Evolutionary conservation across 2,329 filamentous ascomycete species (phyloP).

Genomic region (Pezicula carpinea): DNA sequence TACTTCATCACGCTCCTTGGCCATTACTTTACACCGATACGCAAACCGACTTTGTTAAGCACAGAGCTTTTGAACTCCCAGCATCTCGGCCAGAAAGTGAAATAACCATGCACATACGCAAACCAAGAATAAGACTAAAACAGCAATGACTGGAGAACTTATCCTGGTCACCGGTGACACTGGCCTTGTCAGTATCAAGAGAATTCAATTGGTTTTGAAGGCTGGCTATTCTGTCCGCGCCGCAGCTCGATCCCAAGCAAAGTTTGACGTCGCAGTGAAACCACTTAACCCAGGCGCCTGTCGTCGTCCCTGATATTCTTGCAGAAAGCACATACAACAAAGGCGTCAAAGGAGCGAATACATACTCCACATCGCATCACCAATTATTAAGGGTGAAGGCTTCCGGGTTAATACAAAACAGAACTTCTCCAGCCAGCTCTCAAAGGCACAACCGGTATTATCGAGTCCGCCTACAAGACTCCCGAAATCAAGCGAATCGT

Average conservation of each 20-base stretch:
- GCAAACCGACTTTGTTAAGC: background rate
- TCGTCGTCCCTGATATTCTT: constrained; percentile 36
- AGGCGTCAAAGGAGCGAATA: constrained; percentile 33
- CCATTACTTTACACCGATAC: no score
- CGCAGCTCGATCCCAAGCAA: constrained; percentile 39
- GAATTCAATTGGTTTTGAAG: constrained; percentile 33
- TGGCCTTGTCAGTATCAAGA: constrained; percentile 47
- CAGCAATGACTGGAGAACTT: constrained; percentile 7
- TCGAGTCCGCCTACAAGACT: constrained; percentile 32
- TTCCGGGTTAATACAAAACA: constrained; percentile 43
- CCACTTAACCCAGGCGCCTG: constrained; percentile 31
- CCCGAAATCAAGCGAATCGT: constrained; percentile 36
- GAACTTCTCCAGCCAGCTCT: constrained; percentile 31
- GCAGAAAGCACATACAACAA: constrained; percentile 34
- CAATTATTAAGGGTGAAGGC: constrained; percentile 16
- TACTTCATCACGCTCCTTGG: no score
- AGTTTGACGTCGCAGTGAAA: constrained; percentile 32
- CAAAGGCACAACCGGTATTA: constrained; percentile 31
- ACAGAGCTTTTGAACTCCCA: no score
- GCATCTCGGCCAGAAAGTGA: no score
- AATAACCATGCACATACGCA: no score
- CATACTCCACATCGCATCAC: constrained; percentile 25
- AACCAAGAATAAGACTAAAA: background rate
- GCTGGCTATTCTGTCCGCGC: constrained; percentile 38
- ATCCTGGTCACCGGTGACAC: constrained; percentile 32